phyloP scores from a whole-genome alignment of 495 filamentous ascomycete species.

The Cairneyella variabilis region DNA sequence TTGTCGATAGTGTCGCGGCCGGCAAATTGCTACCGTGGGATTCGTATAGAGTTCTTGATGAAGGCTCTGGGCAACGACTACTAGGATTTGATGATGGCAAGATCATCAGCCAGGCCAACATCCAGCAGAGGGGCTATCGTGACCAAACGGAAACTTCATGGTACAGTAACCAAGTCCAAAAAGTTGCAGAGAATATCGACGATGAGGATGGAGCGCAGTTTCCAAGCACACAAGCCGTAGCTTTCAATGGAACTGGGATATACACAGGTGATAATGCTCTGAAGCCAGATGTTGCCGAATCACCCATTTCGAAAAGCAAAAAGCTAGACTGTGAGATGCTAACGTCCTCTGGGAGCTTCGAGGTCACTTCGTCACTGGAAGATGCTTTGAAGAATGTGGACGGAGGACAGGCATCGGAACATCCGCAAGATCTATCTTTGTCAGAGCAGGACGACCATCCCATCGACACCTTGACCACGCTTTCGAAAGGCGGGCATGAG shows the following conservation, averaged over 20 bases:
- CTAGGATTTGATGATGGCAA: conserved; percentile 69
- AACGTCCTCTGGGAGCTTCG: conserved; percentile 22
- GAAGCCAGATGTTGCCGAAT: background rate
- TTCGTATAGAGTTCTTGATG: conserved; percentile 74
- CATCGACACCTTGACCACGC: background rate
- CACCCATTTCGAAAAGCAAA: background rate
- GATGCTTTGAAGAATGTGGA: conserved; percentile 20
- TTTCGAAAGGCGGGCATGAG: background rate
- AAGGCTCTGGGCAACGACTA: conserved; percentile 70
- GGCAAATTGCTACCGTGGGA: conserved; percentile 83
- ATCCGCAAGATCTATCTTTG: background rate
- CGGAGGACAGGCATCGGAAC: background rate
- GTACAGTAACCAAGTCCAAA: conserved; percentile 67
- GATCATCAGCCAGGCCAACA: conserved; percentile 62
- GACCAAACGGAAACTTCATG: conserved; percentile 75
- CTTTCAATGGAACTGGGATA: background rate
- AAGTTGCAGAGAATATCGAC: conserved; percentile 22
- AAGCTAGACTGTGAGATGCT: background rate
- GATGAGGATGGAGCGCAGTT: conserved; percentile 19
- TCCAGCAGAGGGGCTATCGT: conserved; percentile 55
- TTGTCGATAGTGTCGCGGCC: conserved; percentile 80
- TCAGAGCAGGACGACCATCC: background rate
- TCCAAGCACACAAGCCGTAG: conserved; percentile 6
- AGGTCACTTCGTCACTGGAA: conserved; percentile 27
- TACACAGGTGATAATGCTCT: conserved; percentile 1